A percentile compares a stretch with the other conserved stretches of the same genome.
Conservation (phyloP, 805 yeast species). For the Schizosaccharomyces pombe region DNA sequence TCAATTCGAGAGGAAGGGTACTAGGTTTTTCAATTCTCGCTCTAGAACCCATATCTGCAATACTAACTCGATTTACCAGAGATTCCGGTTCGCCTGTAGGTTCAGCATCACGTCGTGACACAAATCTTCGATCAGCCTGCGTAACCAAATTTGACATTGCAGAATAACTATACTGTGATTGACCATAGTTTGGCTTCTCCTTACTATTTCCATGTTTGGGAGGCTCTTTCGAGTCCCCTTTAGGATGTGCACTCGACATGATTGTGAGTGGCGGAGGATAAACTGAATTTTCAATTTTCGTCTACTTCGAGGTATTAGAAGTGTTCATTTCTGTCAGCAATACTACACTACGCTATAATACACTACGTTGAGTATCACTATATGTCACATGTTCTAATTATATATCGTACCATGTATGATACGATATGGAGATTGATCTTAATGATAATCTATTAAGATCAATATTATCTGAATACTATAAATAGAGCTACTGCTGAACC, state of each 20-base stretch:
- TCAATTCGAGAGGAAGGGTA: neutral
- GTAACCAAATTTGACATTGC: conserved; percentile 62
- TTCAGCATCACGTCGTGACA: conserved; percentile 24
- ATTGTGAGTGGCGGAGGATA: neutral
- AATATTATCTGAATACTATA: too few species aligned
- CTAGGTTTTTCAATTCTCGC: conserved; percentile 7
- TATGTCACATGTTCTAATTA: too few species aligned
- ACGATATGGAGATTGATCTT: too few species aligned
- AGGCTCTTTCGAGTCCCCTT: neutral
- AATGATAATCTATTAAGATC: too few species aligned
- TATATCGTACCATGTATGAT: too few species aligned
- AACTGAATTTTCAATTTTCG: neutral
- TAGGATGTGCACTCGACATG: conserved; percentile 1
- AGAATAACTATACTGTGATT: conserved; percentile 5
- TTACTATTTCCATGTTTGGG: neutral
- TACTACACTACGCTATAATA: too few species aligned
- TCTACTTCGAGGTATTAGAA: too few species aligned
- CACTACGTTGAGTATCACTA: too few species aligned
- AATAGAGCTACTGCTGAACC: too few species aligned
- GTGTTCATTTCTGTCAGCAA: too few species aligned
- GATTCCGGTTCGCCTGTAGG: conserved; percentile 46
- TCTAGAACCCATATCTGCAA: conserved; percentile 46
- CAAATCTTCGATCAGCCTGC: conserved; percentile 29
- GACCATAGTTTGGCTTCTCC: neutral
- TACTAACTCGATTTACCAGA: conserved; percentile 40